Conservation (phyloP, 139 green algal species). For the Chlorella vulgaris region DNA sequence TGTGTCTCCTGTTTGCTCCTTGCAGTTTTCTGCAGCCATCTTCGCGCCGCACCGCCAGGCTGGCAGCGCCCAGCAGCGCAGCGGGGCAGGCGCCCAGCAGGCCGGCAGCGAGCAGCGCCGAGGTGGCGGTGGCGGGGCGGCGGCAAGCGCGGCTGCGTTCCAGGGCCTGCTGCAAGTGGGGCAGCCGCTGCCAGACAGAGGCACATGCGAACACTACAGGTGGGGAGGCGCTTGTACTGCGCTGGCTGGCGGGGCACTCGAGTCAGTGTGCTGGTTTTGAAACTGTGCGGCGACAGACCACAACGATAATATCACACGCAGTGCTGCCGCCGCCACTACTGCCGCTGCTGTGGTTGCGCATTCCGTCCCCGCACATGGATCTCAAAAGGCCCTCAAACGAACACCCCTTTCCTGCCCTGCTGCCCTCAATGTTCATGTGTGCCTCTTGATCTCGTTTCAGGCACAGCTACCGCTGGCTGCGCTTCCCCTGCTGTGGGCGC, state of each 20-base stretch:
- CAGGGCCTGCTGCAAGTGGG: conserved; percentile 42
- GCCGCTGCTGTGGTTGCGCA: too few relatives aligned
- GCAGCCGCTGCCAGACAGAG: conserved; percentile 60
- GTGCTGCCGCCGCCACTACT: too few relatives aligned
- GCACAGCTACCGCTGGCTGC: conserved; percentile 65
- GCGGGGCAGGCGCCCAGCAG: background rate
- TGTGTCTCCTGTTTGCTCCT: background rate
- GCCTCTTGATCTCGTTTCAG: conserved; percentile 8
- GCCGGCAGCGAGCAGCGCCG: background rate
- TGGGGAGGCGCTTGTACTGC: too few relatives aligned
- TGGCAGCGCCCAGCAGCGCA: background rate
- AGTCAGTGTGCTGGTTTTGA: too few relatives aligned
- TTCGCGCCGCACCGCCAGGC: conserved; percentile 3
- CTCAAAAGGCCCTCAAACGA: too few relatives aligned
- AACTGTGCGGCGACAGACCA: too few relatives aligned
- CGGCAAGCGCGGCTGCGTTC: background rate
- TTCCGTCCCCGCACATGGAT: too few relatives aligned
- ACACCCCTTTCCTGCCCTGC: background rate
- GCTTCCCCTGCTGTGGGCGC: conserved; percentile 78
- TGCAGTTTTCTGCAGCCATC: conserved; percentile 14
- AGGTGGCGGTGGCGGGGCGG: background rate
- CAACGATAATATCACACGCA: too few relatives aligned
- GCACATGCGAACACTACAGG: conserved; percentile 76
- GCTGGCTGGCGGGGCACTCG: too few relatives aligned
- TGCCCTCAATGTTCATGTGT: background rate